A percentile compares a stretch with the other conserved stretches of the same genome.
These are phyloP conservation scores for Talaromyces sp. DNA, from an alignment of 2,329 filamentous ascomycete species.

Conservation along the genomic window DNA sequence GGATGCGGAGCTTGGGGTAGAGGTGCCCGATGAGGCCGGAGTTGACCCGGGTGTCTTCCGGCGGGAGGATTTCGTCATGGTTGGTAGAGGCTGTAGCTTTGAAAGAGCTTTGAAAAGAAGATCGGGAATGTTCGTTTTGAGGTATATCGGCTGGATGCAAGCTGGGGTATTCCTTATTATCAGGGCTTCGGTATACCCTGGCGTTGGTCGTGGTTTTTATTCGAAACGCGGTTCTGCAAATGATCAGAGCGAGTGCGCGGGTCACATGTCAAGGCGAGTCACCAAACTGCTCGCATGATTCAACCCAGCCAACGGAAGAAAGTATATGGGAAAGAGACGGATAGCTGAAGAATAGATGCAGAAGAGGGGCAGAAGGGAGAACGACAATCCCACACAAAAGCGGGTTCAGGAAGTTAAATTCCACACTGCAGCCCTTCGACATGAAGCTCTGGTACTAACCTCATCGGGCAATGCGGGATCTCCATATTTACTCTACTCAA, in stretches of 20 bases:
- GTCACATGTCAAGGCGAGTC: slow-evolving; percentile 23
- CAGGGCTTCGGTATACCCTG: not conserved
- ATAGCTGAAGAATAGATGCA: not conserved
- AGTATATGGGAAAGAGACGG: not conserved
- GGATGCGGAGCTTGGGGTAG: slow-evolving; percentile 36
- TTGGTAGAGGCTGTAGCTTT: slow-evolving; percentile 3
- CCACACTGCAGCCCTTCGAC: not conserved
- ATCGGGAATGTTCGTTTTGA: not conserved
- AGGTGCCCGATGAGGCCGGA: slow-evolving; percentile 30
- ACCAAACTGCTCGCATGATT: slow-evolving; percentile 17
- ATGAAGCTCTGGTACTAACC: slow-evolving; percentile 14
- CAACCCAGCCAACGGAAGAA: not conserved
- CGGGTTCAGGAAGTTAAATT: not conserved
- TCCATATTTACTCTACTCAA: slow-evolving; percentile 9
- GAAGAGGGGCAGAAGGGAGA: not conserved
- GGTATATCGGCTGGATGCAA: not conserved
- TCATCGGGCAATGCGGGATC: slow-evolving; percentile 25
- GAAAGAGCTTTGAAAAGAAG: not conserved
- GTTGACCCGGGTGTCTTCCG: slow-evolving; percentile 30
- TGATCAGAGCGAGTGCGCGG: slow-evolving; percentile 15
- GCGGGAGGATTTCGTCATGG: slow-evolving; percentile 43
- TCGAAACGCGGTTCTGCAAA: slow-evolving; percentile 6
- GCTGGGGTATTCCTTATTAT: not conserved
- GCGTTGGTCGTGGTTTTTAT: slow-evolving; percentile 2
- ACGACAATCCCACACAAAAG: not conserved